Percentiles rank a stretch among this genome's conserved stretches.
Evolutionary conservation across 2,329 filamentous ascomycete genomes (phyloP).

Genomic region (Cladophialophora chaetospira): DNA sequence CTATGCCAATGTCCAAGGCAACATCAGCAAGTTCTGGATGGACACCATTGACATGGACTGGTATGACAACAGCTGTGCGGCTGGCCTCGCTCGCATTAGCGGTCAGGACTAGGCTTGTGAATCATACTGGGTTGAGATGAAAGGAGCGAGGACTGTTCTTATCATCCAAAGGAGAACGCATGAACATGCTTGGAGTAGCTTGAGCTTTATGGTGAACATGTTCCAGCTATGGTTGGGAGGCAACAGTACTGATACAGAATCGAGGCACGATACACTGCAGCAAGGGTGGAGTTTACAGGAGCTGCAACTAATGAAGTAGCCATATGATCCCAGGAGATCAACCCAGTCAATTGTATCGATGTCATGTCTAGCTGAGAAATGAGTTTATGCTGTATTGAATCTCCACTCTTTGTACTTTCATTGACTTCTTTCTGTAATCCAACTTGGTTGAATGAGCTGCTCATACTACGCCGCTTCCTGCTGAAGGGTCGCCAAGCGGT

Average conservation of each 20-base stretch:
- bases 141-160: background rate
- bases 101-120: background rate
- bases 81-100: conserved; percentile 38
- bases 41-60: conserved; percentile 53
- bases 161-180: background rate
- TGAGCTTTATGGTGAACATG: background rate
- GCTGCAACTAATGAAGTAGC: background rate
- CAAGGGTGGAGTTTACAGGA: background rate
- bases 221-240: background rate
- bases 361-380: no score
- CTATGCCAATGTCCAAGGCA: conserved; percentile 46
- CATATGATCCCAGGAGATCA: background rate
- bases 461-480: no score
- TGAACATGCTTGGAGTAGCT: background rate
- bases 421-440: no score
- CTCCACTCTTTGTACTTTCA: no score
- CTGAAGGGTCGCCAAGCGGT: no score
- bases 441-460: no score
- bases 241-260: background rate
- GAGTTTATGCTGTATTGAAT: no score
- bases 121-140: background rate
- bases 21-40: conserved; percentile 49
- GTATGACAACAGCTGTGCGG: conserved; percentile 53
- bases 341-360: no score
- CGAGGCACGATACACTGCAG: background rate